Conservation (phyloP, 2,329 filamentous ascomycete species). For the Fusarium agapanthi region DNA sequence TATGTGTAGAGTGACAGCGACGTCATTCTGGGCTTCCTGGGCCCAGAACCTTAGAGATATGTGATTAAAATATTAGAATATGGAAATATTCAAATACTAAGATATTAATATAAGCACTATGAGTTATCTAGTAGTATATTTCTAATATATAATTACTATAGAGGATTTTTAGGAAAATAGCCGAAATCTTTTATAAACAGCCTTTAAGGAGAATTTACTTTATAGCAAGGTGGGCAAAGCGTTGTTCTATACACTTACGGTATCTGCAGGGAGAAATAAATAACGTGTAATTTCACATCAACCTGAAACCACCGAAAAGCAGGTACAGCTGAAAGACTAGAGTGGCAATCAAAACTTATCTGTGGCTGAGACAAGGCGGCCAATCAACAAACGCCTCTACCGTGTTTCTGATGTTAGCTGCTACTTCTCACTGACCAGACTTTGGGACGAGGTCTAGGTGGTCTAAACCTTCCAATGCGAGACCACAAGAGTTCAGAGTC, state of each 20-base stretch:
- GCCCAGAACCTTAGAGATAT: not conserved
- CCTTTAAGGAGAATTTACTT: rapidly evolving
- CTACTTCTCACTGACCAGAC: not conserved
- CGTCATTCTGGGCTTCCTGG: not conserved
- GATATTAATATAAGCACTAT: too few species aligned
- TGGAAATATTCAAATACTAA: not conserved
- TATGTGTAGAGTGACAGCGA: not conserved
- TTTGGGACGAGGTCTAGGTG: not conserved
- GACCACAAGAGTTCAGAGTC: not conserved
- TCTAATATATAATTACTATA: rapidly evolving
- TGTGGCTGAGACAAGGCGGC: not conserved
- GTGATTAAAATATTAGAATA: not conserved
- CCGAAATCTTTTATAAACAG: rapidly evolving
- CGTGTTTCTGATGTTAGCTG: not conserved
- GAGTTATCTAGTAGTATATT: too few species aligned
- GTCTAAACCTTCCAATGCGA: not conserved
- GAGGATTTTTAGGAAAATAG: rapidly evolving
- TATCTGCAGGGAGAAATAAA: rapidly evolving
- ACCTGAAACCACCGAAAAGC: not conserved
- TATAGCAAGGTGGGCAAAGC: not conserved
- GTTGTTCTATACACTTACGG: not conserved
- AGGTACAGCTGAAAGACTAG: not conserved
- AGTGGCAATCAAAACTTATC: not conserved
- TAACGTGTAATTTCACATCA: rapidly evolving
- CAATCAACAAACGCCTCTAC: not conserved